phyloP scores from a whole-genome alignment of 176 grass and related monocot genomes.

The Oropetium thomaeum region DNA sequence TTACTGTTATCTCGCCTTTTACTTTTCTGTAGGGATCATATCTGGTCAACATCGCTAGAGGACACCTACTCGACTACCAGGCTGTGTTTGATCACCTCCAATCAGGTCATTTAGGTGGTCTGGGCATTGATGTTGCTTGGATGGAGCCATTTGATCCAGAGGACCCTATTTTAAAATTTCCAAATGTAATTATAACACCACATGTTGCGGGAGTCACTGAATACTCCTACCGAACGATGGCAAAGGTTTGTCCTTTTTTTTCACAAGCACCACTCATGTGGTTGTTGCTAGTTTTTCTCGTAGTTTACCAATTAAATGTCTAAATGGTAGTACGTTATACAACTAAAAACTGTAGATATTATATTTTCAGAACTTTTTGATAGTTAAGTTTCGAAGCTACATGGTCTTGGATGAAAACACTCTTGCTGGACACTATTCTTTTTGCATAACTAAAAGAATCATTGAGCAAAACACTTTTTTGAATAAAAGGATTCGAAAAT shows the following conservation, averaged over 20 bases:
- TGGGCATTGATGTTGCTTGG: slow-evolving; percentile 97
- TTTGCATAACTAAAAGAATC: neutral
- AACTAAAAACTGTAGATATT: neutral
- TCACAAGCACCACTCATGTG: neutral
- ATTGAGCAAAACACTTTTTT: neutral
- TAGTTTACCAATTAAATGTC: neutral
- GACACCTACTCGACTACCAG: slow-evolving; percentile 68
- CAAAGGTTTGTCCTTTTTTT: slow-evolving; percentile 61
- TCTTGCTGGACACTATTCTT: slow-evolving; percentile 1
- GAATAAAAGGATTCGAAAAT: neutral
- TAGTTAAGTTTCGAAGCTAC: neutral
- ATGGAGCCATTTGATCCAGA: slow-evolving; percentile 90
- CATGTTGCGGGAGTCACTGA: slow-evolving; percentile 86
- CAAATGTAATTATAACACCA: slow-evolving; percentile 88
- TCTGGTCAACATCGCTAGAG: slow-evolving; percentile 88
- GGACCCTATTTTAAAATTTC: slow-evolving; percentile 81
- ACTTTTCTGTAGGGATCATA: slow-evolving; percentile 61
- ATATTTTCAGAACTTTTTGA: neutral
- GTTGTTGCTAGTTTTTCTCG: neutral
- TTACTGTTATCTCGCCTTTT: neutral
- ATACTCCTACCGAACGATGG: slow-evolving; percentile 79
- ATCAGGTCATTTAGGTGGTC: slow-evolving; percentile 76
- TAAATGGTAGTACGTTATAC: neutral
- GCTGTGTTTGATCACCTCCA: slow-evolving; percentile 70
- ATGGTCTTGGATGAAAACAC: neutral